Conservation (phyloP, 805 yeast species). For the Wickerhamomyces alni region DNA sequence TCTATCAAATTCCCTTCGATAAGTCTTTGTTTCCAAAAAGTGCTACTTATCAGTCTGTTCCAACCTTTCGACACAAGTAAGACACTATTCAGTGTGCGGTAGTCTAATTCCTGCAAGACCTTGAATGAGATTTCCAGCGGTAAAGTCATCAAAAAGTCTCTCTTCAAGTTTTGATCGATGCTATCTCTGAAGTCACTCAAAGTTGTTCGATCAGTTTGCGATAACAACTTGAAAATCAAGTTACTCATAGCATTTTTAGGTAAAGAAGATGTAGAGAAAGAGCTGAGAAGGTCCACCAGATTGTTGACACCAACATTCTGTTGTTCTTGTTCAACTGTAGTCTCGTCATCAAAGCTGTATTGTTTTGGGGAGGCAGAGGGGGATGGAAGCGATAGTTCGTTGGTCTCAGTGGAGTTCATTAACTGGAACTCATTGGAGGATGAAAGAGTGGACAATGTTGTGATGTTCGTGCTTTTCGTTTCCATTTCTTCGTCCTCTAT, state of each 20-base stretch:
- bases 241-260: constrained; percentile 43
- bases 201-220: constrained; percentile 51
- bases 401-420: not conserved
- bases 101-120: constrained; percentile 61
- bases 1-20: constrained; percentile 56
- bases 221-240: constrained; percentile 48
- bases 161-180: constrained; percentile 50
- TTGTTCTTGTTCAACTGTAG: constrained; percentile 3
- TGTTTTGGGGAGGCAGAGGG: constrained; percentile 60
- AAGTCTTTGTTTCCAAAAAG: constrained; percentile 66
- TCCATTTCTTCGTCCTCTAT: constrained; percentile 1
- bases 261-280: constrained; percentile 19
- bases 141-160: constrained; percentile 64
- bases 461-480: constrained; percentile 5
- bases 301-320: constrained; percentile 1
- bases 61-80: constrained; percentile 65
- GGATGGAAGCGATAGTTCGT: constrained; percentile 58
- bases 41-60: constrained; percentile 56
- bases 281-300: constrained; percentile 10
- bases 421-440: not conserved
- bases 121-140: constrained; percentile 72
- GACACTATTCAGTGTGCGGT: constrained; percentile 51
- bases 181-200: constrained; percentile 53
- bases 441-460: too few species aligned
- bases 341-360: constrained; percentile 15